Base-by-base conservation (phyloP, 805 yeast species). In the Candida verbasci region DNA sequence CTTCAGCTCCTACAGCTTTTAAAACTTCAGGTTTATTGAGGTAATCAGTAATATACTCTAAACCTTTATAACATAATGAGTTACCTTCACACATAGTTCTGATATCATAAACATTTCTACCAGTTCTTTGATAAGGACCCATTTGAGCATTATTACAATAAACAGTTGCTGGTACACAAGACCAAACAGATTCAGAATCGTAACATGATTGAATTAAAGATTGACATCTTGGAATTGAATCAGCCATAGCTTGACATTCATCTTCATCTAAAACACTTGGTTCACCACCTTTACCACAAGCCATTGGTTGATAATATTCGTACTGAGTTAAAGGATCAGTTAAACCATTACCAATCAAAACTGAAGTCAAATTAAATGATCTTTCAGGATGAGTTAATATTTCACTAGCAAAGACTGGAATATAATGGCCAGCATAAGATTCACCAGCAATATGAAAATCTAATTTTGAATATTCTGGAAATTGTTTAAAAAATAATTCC, bases 321-420 rank as follows among this genome's bases (percentile, higher is more conserved):
- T 82, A 80, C 68, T 88, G 96, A 30, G 75, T 72, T 41, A 82
- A 66, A 3, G 95, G 83, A 58, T 87, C 95, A 24, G 95, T 86
- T 48, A 89, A 76, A 36, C 97, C 97, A 57, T 89, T 89, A 44
- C 97, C 97, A 52, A 89, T 89, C 55, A 91, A 55, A 14, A 89
- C 80, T 3, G 96, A 85, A 9, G 83, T 65, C 47, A 88, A 69
- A 50, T 86, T 76, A 46, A 63, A 62, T 15, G 58, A 51, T 38
- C 65, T 62, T 38, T 63, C 67, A 32, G 52, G 53, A 42, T 65
- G 68, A 34, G 60, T 56, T 51, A 67, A 57, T 40, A 68, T 67
- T 43, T 66, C 70, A 26, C 57, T 52, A 15, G 72, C 63, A 38
- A 68, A 65, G n/a, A 60, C 65, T 27, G 73, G 73, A 41, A 67